Evolutionary conservation across 805 yeast genomes (phyloP), one percentile per base, ranked within the genome.

Genomic region (Kluyveromyces wickerhamii): DNA sequence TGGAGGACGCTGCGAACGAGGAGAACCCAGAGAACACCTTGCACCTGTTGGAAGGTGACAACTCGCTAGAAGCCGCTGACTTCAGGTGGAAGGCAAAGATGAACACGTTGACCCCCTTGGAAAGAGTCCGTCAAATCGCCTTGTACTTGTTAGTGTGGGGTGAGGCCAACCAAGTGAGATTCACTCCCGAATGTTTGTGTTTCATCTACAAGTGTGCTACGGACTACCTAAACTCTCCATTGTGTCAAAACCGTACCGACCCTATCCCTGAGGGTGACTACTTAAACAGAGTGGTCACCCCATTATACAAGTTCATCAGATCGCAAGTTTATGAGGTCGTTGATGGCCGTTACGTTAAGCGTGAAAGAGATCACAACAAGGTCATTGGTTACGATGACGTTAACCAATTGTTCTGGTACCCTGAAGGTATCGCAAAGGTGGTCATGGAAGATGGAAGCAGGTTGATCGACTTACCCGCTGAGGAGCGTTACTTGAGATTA

Each of bases 331-430:
- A 80, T 50, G 92, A 82, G 62, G 74, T 81, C 48, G 72, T 73
- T 43, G 86, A 82, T 48, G 92, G 92, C 40, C 77, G 86, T 62
- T 82, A 72, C 49, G 79, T 82, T 41, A 82, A 82, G 61, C 79
- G 94, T 66, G 92, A 83, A 67, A 77, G 67, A 56, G 94, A 83
- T 59, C 94, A 83, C 63, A 79, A 79, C 64, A 67, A 76, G 45
- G 67, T 83, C 44, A 72, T 83, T 52, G 94, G 98, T 62, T 92
- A 92, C 62, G 99, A 92, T 68, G 99, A 92, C 69, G 94, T 92
- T 41, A 92, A 92, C 64, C 99, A 92, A 71, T 72, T 92, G 51
- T 92, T 94, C 67, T 92, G 99, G 99, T 92, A 94, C 65, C 96
- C 97, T 31, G 97, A 94, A 66, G 99, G 98, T 72, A 83, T 92